These are phyloP conservation scores for Catharanthus roseus DNA, from an alignment of 257 asterid genomes.

Conservation along the genomic window DNA sequence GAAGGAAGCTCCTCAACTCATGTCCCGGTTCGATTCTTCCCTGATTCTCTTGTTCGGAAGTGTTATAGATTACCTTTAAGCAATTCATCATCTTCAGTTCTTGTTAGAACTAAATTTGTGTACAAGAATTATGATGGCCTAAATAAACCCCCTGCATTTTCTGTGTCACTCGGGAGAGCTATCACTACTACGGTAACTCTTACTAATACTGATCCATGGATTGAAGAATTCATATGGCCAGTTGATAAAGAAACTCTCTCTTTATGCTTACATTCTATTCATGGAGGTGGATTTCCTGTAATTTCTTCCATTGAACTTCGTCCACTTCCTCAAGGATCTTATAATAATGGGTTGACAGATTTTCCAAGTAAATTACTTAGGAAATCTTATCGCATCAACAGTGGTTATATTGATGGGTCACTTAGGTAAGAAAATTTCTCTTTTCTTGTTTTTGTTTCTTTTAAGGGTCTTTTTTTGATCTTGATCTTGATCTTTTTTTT, in stretches of 20 bases:
- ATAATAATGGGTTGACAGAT: slow-evolving; percentile 40
- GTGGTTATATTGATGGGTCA: slow-evolving; percentile 73
- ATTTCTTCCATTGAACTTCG: slow-evolving; percentile 75
- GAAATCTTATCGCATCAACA: slow-evolving; percentile 66
- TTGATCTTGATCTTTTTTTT: slow-evolving; percentile 4
- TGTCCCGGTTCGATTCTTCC: slow-evolving; percentile 59
- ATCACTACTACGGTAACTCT: slow-evolving; percentile 64
- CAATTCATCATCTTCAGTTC: slow-evolving; percentile 43
- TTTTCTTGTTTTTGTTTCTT: slow-evolving; percentile 1
- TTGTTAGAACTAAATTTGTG: slow-evolving; percentile 60
- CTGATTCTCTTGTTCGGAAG: slow-evolving; percentile 49
- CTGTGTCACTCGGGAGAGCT: slow-evolving; percentile 81
- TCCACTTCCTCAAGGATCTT: slow-evolving; percentile 72
- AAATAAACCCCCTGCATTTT: slow-evolving; percentile 64
- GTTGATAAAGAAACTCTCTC: slow-evolving; percentile 47
- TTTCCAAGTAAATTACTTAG: slow-evolving; percentile 42
- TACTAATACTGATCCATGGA: slow-evolving; percentile 64
- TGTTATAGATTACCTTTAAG: slow-evolving; percentile 68
- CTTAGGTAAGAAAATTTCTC: slow-evolving; percentile 38
- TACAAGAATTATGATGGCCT: slow-evolving; percentile 89
- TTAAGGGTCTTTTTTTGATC: slow-evolving; percentile 3
- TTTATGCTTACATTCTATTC: slow-evolving; percentile 63
- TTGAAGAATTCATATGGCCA: slow-evolving; percentile 68
- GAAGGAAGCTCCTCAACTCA: slow-evolving; percentile 41
- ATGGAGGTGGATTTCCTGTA: slow-evolving; percentile 70